Evolutionary conservation across 495 filamentous ascomycete genomes (phyloP), one percentile per base, ranked within the genome.

Genomic region (Penicillium antarcticum): DNA sequence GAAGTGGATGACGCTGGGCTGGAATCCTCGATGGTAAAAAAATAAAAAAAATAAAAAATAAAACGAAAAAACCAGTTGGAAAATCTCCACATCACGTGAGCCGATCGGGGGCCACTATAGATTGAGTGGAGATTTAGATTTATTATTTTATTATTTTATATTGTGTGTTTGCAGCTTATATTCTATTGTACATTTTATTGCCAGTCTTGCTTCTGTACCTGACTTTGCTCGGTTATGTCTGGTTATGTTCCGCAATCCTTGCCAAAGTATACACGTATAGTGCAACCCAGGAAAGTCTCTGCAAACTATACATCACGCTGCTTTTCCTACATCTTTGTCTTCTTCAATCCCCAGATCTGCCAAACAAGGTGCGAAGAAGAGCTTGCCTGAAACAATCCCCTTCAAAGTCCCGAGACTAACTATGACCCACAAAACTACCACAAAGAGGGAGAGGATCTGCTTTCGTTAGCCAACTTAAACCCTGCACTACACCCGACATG

Each of bases 311-410:
- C 17, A 34, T 42, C 31, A 66, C 41, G 53, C 63, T 42, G 45
- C 40, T 31, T 68, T 55, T 2, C 42, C 31, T 16, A 32, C 53
- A 34, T 61, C 57, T 34, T 60, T 53, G 11, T 58, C 56, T 42
- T 68, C 53, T 8, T 46, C 43, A 0, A 50, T 53, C 48, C 56
- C 62, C 48, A 76, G 39, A 53, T 77, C 72, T 17, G 68, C 69
- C 48, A 83, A 47, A 67, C 80, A 83, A 4, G 80, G 79, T 0
- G 79, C 77, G 38, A 69, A 61, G 49, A 82, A 73, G 21, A 84
- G 50, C 21, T 74, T 62, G 2, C 80, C 79, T 2, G 71, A 72
- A 1, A 68, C 16, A 1, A 69, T 61, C 13, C 73, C 68, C 21
- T 69, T 58, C 8, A 79, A 43, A 2, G 81, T 84, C 23, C 67